These are phyloP conservation scores for Pseudocercospora crystallina DNA, from an alignment of 2,329 filamentous ascomycete species.

Conservation along the genomic window DNA sequence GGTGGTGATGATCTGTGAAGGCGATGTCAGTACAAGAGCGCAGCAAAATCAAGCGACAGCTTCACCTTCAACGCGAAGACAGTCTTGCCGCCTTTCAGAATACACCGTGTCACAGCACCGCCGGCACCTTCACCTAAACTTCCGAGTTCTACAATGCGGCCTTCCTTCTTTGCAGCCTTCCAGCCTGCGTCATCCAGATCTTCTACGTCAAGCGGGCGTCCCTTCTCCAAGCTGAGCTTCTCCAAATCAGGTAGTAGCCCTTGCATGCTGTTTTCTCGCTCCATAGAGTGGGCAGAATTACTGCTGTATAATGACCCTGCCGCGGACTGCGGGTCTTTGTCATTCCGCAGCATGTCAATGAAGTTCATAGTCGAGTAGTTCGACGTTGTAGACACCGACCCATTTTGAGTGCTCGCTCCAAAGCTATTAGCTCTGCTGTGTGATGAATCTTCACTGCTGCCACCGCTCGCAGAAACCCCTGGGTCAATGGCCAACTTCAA, in stretches of 20 bases:
- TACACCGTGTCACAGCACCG: constrained; percentile 89
- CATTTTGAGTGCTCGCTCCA: constrained; percentile 71
- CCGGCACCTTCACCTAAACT: constrained; percentile 92
- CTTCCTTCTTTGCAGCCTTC: constrained; percentile 87
- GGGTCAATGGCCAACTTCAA: constrained; percentile 53
- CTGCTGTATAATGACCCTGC: constrained; percentile 71
- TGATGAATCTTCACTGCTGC: constrained; percentile 69
- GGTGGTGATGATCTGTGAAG: constrained; percentile 85
- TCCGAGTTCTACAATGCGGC: constrained; percentile 82
- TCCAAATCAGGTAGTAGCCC: constrained; percentile 75
- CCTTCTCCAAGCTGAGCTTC: constrained; percentile 77
- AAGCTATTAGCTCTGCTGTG: constrained; percentile 85
- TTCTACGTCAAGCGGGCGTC: constrained; percentile 82
- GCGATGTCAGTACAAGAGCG: constrained; percentile 1
- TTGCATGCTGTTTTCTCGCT: constrained; percentile 77
- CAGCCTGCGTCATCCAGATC: constrained; percentile 94
- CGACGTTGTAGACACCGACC: constrained; percentile 82
- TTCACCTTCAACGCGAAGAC: constrained; percentile 90
- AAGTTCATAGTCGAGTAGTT: constrained; percentile 83
- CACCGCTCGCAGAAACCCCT: constrained; percentile 65
- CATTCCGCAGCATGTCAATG: constrained; percentile 64
- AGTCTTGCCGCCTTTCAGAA: constrained; percentile 86
- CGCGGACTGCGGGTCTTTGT: constrained; percentile 79
- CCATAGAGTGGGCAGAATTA: constrained; percentile 57
- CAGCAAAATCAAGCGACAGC: background rate